These are phyloP conservation scores for Helotiales sp. DNA, from an alignment of 2,329 filamentous ascomycete species.

Conservation along the genomic window DNA sequence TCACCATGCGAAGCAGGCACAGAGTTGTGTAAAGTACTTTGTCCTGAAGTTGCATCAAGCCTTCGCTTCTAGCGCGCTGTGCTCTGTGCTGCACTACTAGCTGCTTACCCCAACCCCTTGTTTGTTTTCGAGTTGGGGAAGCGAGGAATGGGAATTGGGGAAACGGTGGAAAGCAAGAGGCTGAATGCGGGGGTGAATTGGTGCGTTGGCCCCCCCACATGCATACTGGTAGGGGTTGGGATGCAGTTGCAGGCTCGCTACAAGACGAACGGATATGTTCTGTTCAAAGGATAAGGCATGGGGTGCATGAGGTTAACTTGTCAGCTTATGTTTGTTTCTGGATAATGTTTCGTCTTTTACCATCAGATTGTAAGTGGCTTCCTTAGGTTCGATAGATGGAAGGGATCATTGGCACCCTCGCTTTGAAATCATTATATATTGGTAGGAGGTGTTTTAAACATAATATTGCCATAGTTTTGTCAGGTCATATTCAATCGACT, in stretches of 20 bases:
- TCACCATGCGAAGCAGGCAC: not conserved
- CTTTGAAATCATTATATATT: not conserved
- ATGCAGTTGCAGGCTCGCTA: not conserved
- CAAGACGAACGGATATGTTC: too few relatives aligned
- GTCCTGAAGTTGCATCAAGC: not conserved
- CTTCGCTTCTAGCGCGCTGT: not conserved
- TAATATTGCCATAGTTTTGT: too few relatives aligned
- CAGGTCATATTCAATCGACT: too few relatives aligned
- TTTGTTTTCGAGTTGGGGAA: not conserved
- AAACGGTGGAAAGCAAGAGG: not conserved
- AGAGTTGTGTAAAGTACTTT: too few relatives aligned
- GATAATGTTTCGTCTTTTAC: not conserved
- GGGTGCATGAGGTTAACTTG: not conserved
- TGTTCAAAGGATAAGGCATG: not conserved
- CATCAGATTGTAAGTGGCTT: not conserved
- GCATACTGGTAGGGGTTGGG: not conserved
- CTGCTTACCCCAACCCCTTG: constrained; percentile 4
- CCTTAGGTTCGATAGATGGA: not conserved
- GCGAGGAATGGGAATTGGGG: not conserved
- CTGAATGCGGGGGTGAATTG: constrained; percentile 1
- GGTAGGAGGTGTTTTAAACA: too few relatives aligned
- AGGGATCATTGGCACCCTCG: not conserved
- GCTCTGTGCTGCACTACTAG: not conserved
- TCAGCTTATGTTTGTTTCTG: not conserved
- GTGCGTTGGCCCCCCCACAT: not conserved